Evolutionary conservation across 176 grass and related monocot genomes (phyloP).

Genomic region (Urochloa ruziziensis): DNA sequence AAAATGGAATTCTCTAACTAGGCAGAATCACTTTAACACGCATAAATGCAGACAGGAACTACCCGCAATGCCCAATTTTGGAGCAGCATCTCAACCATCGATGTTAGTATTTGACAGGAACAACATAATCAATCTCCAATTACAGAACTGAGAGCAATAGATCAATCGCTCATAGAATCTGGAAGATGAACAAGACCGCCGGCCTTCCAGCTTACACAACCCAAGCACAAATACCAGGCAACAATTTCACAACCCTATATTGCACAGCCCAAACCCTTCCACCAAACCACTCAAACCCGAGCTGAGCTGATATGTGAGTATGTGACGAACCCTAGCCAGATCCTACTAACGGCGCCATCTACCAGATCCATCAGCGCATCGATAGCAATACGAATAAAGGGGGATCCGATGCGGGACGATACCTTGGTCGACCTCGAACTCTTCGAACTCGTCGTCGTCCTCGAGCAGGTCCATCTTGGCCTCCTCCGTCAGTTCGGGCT

Average conservation of each 20-base stretch:
- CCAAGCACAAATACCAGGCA: neutral
- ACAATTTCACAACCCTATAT: neutral
- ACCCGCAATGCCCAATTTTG: neutral
- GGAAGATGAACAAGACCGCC: neutral
- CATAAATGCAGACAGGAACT: neutral
- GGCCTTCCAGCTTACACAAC: neutral
- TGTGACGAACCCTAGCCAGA: neutral
- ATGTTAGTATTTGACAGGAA: neutral
- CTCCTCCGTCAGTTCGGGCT: conserved; percentile 36
- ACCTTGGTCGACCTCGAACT: conserved; percentile 68
- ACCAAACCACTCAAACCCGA: neutral
- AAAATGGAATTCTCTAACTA: neutral
- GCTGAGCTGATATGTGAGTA: neutral
- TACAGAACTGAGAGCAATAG: neutral
- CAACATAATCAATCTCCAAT: neutral
- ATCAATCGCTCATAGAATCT: neutral
- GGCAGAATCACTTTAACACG: neutral
- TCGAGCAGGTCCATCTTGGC: conserved; percentile 64
- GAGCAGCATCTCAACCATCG: neutral
- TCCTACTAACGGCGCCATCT: neutral
- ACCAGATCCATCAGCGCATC: neutral
- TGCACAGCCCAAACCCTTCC: neutral
- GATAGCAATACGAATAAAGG: neutral
- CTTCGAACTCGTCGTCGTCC: conserved; percentile 71
- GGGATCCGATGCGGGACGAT: neutral